Evolutionary conservation across 83 land plant genomes (phyloP).

Genomic region (Diphasiastrum complanatum): DNA sequence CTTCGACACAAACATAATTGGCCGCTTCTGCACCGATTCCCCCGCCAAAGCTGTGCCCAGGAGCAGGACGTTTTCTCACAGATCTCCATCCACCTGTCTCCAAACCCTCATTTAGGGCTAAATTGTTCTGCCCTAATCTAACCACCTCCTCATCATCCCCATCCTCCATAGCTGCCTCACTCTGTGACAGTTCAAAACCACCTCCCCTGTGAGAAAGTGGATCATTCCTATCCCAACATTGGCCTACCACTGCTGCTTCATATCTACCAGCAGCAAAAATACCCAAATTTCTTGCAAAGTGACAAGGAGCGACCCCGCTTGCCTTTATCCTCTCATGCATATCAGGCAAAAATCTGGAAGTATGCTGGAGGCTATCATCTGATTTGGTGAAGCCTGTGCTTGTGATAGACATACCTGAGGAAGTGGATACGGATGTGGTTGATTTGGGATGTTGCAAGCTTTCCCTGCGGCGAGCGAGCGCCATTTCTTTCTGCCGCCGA

Average conservation of each 20-base stretch:
- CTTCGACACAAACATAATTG: background rate
- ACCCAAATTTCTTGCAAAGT: background rate
- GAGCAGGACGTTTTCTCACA: background rate
- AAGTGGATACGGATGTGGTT: background rate
- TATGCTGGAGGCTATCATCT: background rate
- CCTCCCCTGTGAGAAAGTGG: background rate
- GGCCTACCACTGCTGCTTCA: background rate
- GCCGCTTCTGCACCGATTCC: background rate
- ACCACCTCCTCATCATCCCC: background rate
- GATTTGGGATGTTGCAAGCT: constrained; percentile 14
- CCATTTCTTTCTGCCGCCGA: constrained; percentile 13
- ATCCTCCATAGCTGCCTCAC: no score
- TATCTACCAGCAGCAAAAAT: background rate
- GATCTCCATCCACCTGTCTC: background rate
- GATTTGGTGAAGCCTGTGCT: background rate
- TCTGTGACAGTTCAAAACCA: no score
- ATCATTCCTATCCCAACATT: background rate
- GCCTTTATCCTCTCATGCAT: background rate
- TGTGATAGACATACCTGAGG: background rate
- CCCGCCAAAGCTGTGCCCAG: background rate
- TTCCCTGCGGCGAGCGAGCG: constrained; percentile 8
- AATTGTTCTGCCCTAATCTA: background rate
- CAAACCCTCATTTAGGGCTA: no score
- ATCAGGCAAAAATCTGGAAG: background rate
- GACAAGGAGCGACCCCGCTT: background rate